These are phyloP conservation scores for Coleophoma cylindrospora DNA, from an alignment of 2,329 filamentous ascomycete species.

Conservation along the genomic window DNA sequence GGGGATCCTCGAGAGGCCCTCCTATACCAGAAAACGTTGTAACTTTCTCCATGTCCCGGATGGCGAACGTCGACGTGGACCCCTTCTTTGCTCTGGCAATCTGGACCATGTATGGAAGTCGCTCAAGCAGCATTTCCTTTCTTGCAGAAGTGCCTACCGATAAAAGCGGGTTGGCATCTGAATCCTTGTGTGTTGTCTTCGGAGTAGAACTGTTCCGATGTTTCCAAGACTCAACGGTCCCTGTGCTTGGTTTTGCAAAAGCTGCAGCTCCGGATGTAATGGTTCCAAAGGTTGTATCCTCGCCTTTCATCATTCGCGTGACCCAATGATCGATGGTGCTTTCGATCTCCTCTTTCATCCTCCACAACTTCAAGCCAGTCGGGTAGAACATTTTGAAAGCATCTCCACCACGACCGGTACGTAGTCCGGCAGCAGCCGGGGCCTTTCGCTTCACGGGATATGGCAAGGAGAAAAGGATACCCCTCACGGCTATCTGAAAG, in stretches of 20 bases:
- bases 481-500: slow-evolving; percentile 85
- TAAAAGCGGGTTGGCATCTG: slow-evolving; percentile 35
- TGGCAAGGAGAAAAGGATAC: slow-evolving; percentile 79
- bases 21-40: slow-evolving; percentile 28
- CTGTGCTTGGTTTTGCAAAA: slow-evolving; percentile 39
- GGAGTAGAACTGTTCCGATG: slow-evolving; percentile 7
- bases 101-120: slow-evolving; percentile 77
- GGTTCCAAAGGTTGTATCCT: slow-evolving; percentile 30
- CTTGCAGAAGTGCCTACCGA: slow-evolving; percentile 59
- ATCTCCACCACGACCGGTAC: slow-evolving; percentile 42
- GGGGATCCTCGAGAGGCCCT: slow-evolving; percentile 33
- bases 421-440: slow-evolving; percentile 25
- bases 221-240: slow-evolving; percentile 28
- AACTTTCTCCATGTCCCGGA: slow-evolving; percentile 32
- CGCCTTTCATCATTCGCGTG: slow-evolving; percentile 52
- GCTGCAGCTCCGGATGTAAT: slow-evolving; percentile 41
- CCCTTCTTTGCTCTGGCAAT: slow-evolving; percentile 41
- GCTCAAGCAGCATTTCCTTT: slow-evolving; percentile 74
- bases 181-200: slow-evolving; percentile 15
- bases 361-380: slow-evolving; percentile 77
- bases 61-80: slow-evolving; percentile 21
- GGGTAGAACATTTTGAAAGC: slow-evolving; percentile 92
- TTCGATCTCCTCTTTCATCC: slow-evolving; percentile 75
- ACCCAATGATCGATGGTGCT: slow-evolving; percentile 68
- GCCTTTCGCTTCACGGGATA: slow-evolving; percentile 73